phyloP scores from a whole-genome alignment of 768 basidiomycete genomes.

The Lyophyllum semitale region DNA sequence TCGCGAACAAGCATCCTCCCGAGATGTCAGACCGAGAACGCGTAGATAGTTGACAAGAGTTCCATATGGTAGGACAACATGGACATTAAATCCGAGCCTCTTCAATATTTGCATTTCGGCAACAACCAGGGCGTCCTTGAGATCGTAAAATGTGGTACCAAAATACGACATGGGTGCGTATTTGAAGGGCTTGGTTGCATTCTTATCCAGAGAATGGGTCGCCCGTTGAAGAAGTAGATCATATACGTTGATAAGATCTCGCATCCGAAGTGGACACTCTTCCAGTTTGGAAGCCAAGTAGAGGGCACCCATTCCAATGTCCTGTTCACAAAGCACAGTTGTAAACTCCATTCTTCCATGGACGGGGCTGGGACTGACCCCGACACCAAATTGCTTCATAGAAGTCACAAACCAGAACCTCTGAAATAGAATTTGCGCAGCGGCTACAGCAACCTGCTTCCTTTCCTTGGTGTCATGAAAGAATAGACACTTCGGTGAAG shows the following conservation, averaged over 20 bases:
- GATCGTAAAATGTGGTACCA: slow-evolving; percentile 85
- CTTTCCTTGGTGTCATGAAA: slow-evolving; percentile 36
- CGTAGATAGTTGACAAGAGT: slow-evolving; percentile 94
- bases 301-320: slow-evolving; percentile 86
- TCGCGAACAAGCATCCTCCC: slow-evolving; percentile 66
- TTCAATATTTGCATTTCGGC: slow-evolving; percentile 98
- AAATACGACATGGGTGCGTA: slow-evolving; percentile 91
- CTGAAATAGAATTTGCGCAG: slow-evolving; percentile 95
- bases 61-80: slow-evolving; percentile 90
- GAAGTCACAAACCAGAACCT: slow-evolving; percentile 96
- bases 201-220: slow-evolving; percentile 46
- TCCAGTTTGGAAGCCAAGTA: slow-evolving; percentile 90
- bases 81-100: slow-evolving; percentile 92
- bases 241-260: slow-evolving; percentile 94
- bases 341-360: slow-evolving; percentile 2
- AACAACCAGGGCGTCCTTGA: slow-evolving; percentile 92
- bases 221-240: slow-evolving; percentile 84
- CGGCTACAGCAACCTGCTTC: slow-evolving; percentile 96
- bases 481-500: not conserved
- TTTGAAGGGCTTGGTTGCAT: slow-evolving; percentile 46
- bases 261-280: slow-evolving; percentile 88
- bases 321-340: slow-evolving; percentile 44
- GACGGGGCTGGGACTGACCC: slow-evolving; percentile 52
- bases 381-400: slow-evolving; percentile 92
- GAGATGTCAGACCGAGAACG: slow-evolving; percentile 80